Base-by-base conservation (phyloP, 768 basidiomycete species). In the Thelephora ganbajun region DNA sequence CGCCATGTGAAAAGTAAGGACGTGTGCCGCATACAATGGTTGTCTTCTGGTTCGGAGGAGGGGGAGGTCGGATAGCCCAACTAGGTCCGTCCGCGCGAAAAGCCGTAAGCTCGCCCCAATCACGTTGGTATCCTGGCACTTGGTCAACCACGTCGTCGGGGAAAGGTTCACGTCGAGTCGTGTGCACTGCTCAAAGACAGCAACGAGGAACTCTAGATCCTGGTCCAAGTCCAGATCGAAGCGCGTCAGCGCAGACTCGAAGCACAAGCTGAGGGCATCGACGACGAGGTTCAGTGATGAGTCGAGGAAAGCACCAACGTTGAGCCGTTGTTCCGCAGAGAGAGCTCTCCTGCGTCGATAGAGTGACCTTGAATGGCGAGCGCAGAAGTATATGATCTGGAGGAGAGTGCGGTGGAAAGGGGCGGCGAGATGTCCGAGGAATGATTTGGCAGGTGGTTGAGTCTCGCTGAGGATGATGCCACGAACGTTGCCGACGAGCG, bases 1-100 rank as follows among this genome's bases (percentile, higher is more conserved):
- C 0, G 86, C 77, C 69, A 91, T 83, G 57, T 94, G 90, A 67
- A 96, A 87, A 26, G 82, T 67, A 47, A 96, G 75, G 48, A 94
- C 68, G 55, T 87, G 83, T 0, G 83, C 78, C 0, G 83, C 71
- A 57, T 89, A 89, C 22, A 84, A 63, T 11, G 85, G 75, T 57
- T 76, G 70, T 47, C 79, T 80, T 41, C 76, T 74, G 1, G 73
- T 57, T 18, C 82, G 67, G 14, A 86, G 71, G 11, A 81, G 63
- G 1, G 76, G 67, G 1, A 84, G 60, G 53, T 87, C 80, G 11
- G 82, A 77, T 12, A 80, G 59, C 12, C 86, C 86, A 30, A 74
- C 73, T 4, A 91, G 65, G 54, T 90, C 83, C 26, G 76, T 73
- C 48, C 74, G 73, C 23, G 71, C 72, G 54, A 83, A 76, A 0